phyloP scores from a whole-genome alignment of 352 stramenopile genomes.

The Globisporangium apiculatum region DNA sequence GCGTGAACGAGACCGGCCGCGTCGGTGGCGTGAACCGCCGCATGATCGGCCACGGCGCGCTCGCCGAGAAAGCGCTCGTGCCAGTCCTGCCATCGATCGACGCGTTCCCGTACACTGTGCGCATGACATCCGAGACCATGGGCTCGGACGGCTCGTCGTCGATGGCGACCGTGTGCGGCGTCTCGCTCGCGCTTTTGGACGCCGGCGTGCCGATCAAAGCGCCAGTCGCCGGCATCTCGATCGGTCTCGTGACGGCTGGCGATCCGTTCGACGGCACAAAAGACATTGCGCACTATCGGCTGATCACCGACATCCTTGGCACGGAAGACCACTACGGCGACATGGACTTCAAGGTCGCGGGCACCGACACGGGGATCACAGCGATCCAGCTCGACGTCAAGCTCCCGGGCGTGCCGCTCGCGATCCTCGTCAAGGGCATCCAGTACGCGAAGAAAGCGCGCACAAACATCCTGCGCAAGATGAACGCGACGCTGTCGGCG shows the following conservation, averaged over 20 bases:
- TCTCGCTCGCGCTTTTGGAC: slow-evolving; percentile 95
- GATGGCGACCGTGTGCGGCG: slow-evolving; percentile 96
- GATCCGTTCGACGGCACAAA: slow-evolving; percentile 62
- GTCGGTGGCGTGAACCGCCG: slow-evolving; percentile 81
- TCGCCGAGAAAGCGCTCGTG: slow-evolving; percentile 95
- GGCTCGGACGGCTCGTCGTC: slow-evolving; percentile 92
- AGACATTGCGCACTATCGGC: slow-evolving; percentile 73
- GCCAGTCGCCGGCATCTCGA: slow-evolving; percentile 94
- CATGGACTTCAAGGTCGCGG: slow-evolving; percentile 99
- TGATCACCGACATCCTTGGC: slow-evolving; percentile 96
- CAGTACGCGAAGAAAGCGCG: slow-evolving; percentile 78
- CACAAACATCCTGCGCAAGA: slow-evolving; percentile 74
- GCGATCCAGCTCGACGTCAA: slow-evolving; percentile 97
- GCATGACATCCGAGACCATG: slow-evolving; percentile 95
- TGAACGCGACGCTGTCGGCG: slow-evolving; percentile 66
- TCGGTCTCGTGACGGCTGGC: slow-evolving; percentile 82
- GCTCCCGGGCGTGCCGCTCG: slow-evolving; percentile 79
- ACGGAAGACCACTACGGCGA: slow-evolving; percentile 96
- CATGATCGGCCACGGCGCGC: slow-evolving; percentile 95
- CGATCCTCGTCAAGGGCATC: slow-evolving; percentile 83
- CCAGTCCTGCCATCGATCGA: slow-evolving; percentile 87
- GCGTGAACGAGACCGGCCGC: slow-evolving; percentile 93
- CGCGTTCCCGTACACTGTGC: slow-evolving; percentile 95
- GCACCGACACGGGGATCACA: slow-evolving; percentile 88
- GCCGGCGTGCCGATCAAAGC: slow-evolving; percentile 93